These are phyloP conservation scores for Obelidium mucronatum DNA, from an alignment of 192 early-diverging fungal species.

Conservation along the genomic window DNA sequence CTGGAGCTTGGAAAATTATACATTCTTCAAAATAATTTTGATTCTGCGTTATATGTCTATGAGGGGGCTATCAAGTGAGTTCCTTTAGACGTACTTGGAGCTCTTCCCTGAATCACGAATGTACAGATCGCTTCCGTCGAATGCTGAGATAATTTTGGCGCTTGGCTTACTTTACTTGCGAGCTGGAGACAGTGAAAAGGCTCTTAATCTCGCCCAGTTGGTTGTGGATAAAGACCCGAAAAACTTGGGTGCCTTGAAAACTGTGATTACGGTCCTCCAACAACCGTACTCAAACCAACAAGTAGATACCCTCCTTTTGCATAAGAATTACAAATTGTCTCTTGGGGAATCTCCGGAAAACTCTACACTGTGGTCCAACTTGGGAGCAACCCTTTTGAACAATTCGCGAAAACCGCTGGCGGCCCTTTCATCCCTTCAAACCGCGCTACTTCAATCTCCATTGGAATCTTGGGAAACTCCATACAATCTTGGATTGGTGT, in stretches of 20 bases:
- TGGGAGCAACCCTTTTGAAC: background rate
- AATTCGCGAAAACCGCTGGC: background rate
- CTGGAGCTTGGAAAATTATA: background rate
- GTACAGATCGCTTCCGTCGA: background rate
- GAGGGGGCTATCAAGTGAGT: background rate
- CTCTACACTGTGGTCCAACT: background rate
- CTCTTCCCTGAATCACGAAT: too few relatives aligned
- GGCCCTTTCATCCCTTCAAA: background rate
- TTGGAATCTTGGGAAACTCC: background rate
- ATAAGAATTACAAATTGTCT: background rate
- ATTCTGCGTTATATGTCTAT: background rate
- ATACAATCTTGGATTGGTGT: background rate
- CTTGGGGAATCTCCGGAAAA: background rate
- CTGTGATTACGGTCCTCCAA: background rate
- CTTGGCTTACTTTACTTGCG: conserved; percentile 1
- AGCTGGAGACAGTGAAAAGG: background rate
- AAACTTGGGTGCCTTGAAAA: background rate
- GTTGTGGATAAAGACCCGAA: background rate
- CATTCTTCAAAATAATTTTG: conserved; percentile 5
- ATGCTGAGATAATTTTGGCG: background rate
- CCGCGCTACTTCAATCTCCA: background rate
- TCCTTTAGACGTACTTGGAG: background rate
- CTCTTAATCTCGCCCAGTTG: background rate
- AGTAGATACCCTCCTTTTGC: too few relatives aligned
- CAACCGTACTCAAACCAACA: background rate